A percentile compares a stretch with the other conserved stretches of the same genome.
These are phyloP conservation scores for Dendrostoma leiphaemia DNA, from an alignment of 2,329 filamentous ascomycete genomes.

Conservation along the genomic window DNA sequence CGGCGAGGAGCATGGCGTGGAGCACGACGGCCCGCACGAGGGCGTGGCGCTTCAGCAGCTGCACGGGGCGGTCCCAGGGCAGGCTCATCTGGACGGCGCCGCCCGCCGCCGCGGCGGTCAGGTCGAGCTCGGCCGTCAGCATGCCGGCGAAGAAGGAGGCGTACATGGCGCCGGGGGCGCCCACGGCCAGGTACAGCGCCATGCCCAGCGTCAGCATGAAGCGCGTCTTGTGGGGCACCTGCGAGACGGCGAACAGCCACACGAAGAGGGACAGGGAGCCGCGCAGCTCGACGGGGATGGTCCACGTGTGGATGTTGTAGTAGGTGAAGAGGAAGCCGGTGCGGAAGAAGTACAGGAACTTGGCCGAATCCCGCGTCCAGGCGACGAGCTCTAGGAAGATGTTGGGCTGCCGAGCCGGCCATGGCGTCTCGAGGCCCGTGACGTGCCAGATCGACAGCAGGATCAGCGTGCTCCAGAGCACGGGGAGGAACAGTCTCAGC, in stretches of 20 bases:
- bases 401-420: not conserved
- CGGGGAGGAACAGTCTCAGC: conserved; percentile 5
- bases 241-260: conserved; percentile 11
- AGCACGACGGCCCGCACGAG: not conserved
- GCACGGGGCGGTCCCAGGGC: conserved; percentile 7
- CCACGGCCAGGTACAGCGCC: conserved; percentile 4
- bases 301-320: conserved; percentile 19
- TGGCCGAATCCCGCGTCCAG: conserved; percentile 4
- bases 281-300: conserved; percentile 17
- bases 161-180: conserved; percentile 1
- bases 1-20: conserved; percentile 1
- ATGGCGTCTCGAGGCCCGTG: conserved; percentile 4
- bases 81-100: conserved; percentile 2
- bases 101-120: not conserved
- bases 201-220: conserved; percentile 6
- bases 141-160: conserved; percentile 14
- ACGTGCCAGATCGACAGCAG: conserved; percentile 1
- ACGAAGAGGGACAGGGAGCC: conserved; percentile 12
- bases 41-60: not conserved
- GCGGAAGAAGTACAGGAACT: conserved; percentile 15
- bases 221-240: not conserved
- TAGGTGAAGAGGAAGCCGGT: conserved; percentile 6
- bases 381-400: conserved; percentile 2
- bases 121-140: conserved; percentile 10
- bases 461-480: conserved; percentile 4